These are phyloP conservation scores for Lentinula sp. DNA, from an alignment of 768 basidiomycete genomes.

Conservation along the genomic window DNA sequence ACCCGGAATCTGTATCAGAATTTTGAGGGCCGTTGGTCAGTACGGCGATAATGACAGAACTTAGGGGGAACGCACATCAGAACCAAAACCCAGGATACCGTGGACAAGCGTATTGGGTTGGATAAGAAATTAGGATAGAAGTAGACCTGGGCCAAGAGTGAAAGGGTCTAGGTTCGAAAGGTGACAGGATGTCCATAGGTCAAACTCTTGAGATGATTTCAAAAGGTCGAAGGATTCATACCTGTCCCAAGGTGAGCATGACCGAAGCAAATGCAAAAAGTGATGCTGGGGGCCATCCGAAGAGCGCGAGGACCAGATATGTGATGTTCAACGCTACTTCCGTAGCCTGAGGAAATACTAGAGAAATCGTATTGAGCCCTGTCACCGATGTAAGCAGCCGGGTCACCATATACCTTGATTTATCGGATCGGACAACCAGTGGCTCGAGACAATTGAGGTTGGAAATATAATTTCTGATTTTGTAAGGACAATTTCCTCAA, in stretches of 20 bases:
- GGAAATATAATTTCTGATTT: neutral
- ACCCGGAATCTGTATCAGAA: neutral
- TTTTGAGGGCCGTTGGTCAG: too few species aligned
- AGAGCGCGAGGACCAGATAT: neutral
- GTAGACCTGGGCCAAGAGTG: neutral
- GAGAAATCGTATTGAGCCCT: neutral
- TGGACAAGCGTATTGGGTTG: neutral
- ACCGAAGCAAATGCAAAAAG: neutral
- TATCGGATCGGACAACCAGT: neutral
- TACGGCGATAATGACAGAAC: too few species aligned
- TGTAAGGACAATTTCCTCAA: neutral
- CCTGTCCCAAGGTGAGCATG: neutral
- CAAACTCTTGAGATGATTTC: neutral
- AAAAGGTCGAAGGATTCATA: neutral
- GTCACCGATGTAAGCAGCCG: neutral
- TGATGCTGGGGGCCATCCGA: neutral
- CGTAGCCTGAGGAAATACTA: neutral
- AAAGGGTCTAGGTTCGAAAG: neutral
- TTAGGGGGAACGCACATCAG: neutral
- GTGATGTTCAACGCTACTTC: neutral
- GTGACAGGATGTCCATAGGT: neutral
- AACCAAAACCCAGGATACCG: neutral
- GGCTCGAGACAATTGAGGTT: neutral
- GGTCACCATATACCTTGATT: neutral
- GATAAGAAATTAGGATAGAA: neutral